Conservation (phyloP, 1,284 basidiomycete genomes). For the Moniliophthora roreri region DNA sequence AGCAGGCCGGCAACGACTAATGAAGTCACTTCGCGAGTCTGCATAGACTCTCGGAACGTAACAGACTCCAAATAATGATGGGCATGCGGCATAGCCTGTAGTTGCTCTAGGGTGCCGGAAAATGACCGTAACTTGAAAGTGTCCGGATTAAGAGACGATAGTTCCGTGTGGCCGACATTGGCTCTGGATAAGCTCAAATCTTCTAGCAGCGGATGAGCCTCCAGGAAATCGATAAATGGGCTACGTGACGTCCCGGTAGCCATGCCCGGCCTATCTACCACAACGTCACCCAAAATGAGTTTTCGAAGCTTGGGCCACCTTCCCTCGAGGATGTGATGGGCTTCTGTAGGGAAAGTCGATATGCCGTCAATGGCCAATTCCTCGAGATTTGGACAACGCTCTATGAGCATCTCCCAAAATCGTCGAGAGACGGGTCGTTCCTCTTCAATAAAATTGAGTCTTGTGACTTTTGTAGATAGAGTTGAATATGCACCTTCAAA, state of each 20-base stretch:
- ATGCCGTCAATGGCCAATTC: conserved; percentile 58
- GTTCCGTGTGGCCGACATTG: conserved; percentile 53
- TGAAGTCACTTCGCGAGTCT: conserved; percentile 64
- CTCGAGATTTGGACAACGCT: conserved; percentile 59
- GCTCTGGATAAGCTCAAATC: conserved; percentile 53
- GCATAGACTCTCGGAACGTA: conserved; percentile 61
- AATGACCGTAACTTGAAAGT: conserved; percentile 57
- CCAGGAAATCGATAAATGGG: conserved; percentile 65
- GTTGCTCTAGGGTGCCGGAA: conserved; percentile 59
- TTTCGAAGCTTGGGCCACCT: conserved; percentile 62
- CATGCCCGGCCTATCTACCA: conserved; percentile 46
- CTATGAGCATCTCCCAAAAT: conserved; percentile 69
- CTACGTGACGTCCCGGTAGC: conserved; percentile 32
- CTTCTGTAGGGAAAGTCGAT: conserved; percentile 46
- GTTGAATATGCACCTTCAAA: conserved; percentile 45
- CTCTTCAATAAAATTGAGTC: conserved; percentile 23
- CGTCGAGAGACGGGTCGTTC: conserved; percentile 40
- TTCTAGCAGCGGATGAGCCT: conserved; percentile 56
- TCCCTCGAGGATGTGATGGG: conserved; percentile 41
- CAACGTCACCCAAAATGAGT: conserved; percentile 61
- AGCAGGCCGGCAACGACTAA: conserved; percentile 57
- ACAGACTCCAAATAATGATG: conserved; percentile 47
- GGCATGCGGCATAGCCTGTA: conserved; percentile 52
- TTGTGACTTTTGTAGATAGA: background rate
- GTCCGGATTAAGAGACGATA: conserved; percentile 44